Evolutionary conservation across 306 rosid species (phyloP), one percentile per base, ranked within the genome.

Genomic region (Cucumis sativus): DNA sequence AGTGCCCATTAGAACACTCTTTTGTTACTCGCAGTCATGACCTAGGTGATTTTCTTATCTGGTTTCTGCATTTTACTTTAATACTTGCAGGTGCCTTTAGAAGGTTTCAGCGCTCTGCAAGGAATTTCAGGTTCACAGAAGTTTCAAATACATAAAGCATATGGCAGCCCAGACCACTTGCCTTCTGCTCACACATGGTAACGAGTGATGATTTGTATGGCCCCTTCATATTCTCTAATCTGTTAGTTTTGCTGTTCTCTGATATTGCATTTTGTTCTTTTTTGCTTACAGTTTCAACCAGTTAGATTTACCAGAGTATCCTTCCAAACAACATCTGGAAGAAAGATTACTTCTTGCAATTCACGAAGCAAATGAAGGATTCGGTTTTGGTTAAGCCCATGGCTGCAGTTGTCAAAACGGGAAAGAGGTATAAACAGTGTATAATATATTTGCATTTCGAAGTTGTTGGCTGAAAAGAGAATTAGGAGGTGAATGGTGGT

Each of bases 101-200:
- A 96, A 85, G 99, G 99, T 67, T 96, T 96, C 81, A 92, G 99
- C 59, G 98, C 99, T 60, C 97, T 96, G 43, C 99, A 96, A 85
- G 99, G 99, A 77, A 96, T 96, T 76, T 96, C 99, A 59, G 99
- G 99, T 82, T 88, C 96, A 28, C 99, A 96, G 72, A 96, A 88
- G 87, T 96, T 96, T 84, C 99, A 96, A 87, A 96, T 96, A 86
- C 99, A 96, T 88, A 96, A 89, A 80, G 99, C 99, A 9, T 96
- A 96, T 57, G 99, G 99, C 72, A 96, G 99, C 81, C 89, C 91
- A 39, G 87, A 91, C 77, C 99, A 96, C 86, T 88, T 96, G 85
- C 99, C 99, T 54, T 96, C 99, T 82, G 99, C 99, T 75, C 99
- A 96, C 81, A 96, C 99, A 52, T 96, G 99, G 99, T 96, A 92